Percentiles rank a stretch among this genome's conserved stretches.
Conservation (phyloP, 2,329 filamentous ascomycete genomes). For the Talaromyces sp. region DNA sequence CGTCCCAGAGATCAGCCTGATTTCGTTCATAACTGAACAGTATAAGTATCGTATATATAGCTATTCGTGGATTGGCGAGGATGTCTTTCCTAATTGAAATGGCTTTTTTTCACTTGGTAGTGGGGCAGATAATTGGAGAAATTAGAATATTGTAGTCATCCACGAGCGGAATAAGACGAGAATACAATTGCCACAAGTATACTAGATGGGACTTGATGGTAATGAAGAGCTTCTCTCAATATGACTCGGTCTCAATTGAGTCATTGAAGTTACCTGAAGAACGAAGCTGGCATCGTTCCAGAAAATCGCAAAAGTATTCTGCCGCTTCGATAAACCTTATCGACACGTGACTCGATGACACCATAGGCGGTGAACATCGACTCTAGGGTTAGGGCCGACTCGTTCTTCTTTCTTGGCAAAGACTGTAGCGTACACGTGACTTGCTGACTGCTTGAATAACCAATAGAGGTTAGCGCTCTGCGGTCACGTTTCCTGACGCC, state of each 20-base stretch:
- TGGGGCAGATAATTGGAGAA: not conserved
- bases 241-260: not conserved
- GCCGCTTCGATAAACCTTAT: slow-evolving; percentile 2
- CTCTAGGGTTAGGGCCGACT: not conserved
- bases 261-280: not conserved
- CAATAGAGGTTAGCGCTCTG: not conserved
- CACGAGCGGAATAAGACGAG: not conserved
- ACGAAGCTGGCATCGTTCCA: not conserved
- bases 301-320: slow-evolving; percentile 4
- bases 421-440: not conserved
- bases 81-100: not conserved
- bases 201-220: not conserved
- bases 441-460: not conserved
- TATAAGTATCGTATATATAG: not conserved
- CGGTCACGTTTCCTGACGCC: not conserved
- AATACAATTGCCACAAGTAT: not conserved
- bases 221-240: not conserved
- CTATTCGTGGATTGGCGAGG: not conserved
- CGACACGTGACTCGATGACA: not conserved
- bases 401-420: not conserved
- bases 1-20: slow-evolving; percentile 72
- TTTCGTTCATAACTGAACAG: slow-evolving; percentile 52
- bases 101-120: not conserved
- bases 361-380: not conserved
- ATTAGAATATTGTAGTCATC: not conserved